These are phyloP conservation scores for Phoma sp. DNA, from an alignment of 2,329 filamentous ascomycete species.

Conservation along the genomic window DNA sequence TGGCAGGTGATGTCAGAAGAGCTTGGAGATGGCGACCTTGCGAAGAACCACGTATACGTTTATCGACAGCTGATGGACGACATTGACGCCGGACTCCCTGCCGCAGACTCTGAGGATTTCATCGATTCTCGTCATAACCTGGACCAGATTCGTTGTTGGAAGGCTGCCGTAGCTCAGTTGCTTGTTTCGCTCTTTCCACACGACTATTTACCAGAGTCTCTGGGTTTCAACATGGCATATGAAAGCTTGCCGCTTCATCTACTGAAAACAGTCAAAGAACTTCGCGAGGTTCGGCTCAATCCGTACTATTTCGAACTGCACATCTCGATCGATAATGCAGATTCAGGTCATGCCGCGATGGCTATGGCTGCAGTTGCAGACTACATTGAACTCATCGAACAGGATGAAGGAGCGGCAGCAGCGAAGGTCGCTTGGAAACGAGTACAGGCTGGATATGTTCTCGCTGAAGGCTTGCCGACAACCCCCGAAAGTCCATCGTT, in stretches of 20 bases:
- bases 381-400: constrained; percentile 48
- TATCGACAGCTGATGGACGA: constrained; percentile 44
- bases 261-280: constrained; percentile 52
- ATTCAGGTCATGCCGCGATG: constrained; percentile 59
- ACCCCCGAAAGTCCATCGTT: constrained; percentile 28
- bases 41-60: constrained; percentile 54
- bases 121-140: constrained; percentile 31
- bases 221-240: constrained; percentile 60
- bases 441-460: constrained; percentile 53
- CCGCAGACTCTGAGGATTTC: constrained; percentile 40
- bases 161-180: constrained; percentile 54
- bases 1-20: constrained; percentile 61
- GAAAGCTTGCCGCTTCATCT: constrained; percentile 53
- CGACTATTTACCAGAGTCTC: constrained; percentile 58
- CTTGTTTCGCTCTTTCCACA: constrained; percentile 57
- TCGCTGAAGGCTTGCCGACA: constrained; percentile 39
- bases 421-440: constrained; percentile 50
- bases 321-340: constrained; percentile 58
- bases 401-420: constrained; percentile 34
- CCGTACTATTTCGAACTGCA: constrained; percentile 60
- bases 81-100: constrained; percentile 42
- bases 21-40: constrained; percentile 56
- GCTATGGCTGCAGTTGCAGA: constrained; percentile 45
- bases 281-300: constrained; percentile 53
- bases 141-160: constrained; percentile 48